phyloP scores from a whole-genome alignment of 2,329 filamentous ascomycete species.

The Sarocladiaceae sp. region DNA sequence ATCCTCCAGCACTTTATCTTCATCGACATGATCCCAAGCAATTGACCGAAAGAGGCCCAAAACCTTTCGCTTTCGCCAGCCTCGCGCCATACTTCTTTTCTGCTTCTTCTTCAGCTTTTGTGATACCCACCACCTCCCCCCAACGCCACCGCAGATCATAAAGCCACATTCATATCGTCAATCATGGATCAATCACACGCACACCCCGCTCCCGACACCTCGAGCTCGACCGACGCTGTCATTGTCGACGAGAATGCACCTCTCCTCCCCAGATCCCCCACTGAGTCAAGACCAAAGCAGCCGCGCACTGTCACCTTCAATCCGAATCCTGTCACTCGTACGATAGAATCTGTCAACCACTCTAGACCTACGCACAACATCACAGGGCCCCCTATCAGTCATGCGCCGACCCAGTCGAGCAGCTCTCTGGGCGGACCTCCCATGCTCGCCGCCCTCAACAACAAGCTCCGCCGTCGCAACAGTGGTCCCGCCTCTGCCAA shows the following conservation, averaged over 20 bases:
- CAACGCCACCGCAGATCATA: not conserved
- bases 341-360: conserved; percentile 42
- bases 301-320: conserved; percentile 72
- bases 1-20: not conserved
- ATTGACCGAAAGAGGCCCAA: not conserved
- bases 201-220: not conserved
- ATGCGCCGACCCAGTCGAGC: conserved; percentile 24
- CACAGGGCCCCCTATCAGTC: conserved; percentile 19
- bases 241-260: conserved; percentile 26
- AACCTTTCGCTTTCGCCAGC: not conserved
- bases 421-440: conserved; percentile 35
- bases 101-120: not conserved
- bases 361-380: conserved; percentile 15
- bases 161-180: not conserved
- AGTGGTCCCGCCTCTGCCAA: conserved; percentile 50
- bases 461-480: conserved; percentile 78
- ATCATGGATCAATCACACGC: conserved; percentile 5
- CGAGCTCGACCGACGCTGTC: conserved; percentile 9
- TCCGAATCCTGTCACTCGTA: conserved; percentile 57
- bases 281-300: conserved; percentile 34
- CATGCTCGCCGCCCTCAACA: conserved; percentile 76
- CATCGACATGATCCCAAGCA: not conserved
- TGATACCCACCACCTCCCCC: conserved; percentile 4
- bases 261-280: conserved; percentile 19
- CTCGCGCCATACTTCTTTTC: not conserved